Conservation (phyloP, 164 flowering plant species). For the Protea cynaroides region DNA sequence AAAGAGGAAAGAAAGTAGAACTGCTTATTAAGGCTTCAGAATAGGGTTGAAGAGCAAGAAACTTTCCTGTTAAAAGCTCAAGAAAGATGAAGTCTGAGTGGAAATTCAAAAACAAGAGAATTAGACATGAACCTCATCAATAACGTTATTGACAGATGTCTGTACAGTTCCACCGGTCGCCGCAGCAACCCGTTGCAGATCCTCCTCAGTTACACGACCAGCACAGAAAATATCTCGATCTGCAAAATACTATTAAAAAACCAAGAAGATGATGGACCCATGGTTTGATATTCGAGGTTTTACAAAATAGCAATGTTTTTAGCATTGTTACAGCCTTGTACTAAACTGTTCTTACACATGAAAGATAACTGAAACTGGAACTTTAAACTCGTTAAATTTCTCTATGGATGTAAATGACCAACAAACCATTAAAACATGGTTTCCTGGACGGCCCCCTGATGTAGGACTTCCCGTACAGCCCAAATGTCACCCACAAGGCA, state of each 20-base stretch:
- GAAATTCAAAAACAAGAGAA: neutral
- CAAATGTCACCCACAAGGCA: too few species aligned
- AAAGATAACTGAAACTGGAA: too few species aligned
- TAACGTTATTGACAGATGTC: conserved; percentile 87
- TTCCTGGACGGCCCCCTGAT: too few species aligned
- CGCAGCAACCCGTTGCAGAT: conserved; percentile 86
- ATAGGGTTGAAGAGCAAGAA: neutral
- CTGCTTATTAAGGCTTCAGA: neutral
- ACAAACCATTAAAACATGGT: too few species aligned
- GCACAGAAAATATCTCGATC: conserved; percentile 99
- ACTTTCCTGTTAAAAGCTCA: neutral
- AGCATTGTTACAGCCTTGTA: neutral
- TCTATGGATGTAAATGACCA: too few species aligned
- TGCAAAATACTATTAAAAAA: conserved; percentile 79
- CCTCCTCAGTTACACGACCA: conserved; percentile 98
- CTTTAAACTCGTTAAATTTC: too few species aligned
- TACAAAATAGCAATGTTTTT: neutral
- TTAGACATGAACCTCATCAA: conserved; percentile 64
- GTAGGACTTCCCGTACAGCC: too few species aligned
- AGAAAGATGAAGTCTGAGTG: neutral
- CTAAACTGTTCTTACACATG: too few species aligned
- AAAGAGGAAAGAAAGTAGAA: neutral
- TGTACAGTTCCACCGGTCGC: conserved; percentile 98
- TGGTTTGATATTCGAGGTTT: neutral
- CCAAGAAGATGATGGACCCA: neutral